These are phyloP conservation scores for Ceratobasidium sp. DNA, from an alignment of 1,284 basidiomycete genomes.

Conservation along the genomic window DNA sequence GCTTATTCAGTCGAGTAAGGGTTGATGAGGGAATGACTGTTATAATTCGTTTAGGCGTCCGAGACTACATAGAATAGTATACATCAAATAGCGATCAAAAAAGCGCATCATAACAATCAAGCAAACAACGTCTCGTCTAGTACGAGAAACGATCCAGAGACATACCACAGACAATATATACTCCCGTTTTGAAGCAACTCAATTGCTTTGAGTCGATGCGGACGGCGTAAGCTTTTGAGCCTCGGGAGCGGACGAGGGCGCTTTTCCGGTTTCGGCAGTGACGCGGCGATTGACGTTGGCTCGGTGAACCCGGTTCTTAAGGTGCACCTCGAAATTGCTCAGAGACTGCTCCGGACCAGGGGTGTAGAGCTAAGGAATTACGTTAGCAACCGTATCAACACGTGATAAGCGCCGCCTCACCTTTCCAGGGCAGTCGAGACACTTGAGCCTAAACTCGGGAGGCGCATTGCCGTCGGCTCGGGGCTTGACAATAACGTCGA, in stretches of 20 bases:
- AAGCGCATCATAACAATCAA: slow-evolving; percentile 27
- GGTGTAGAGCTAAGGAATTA: slow-evolving; percentile 75
- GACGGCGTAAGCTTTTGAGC: background rate
- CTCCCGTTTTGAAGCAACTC: background rate
- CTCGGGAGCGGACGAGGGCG: background rate
- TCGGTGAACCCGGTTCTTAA: slow-evolving; percentile 77
- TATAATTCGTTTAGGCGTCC: slow-evolving; percentile 33
- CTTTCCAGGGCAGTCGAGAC: slow-evolving; percentile 93
- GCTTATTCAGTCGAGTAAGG: too few species aligned
- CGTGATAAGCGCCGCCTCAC: slow-evolving; percentile 53
- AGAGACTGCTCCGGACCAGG: slow-evolving; percentile 90
- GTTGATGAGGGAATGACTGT: slow-evolving; percentile 27
- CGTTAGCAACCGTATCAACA: background rate
- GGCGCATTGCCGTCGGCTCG: slow-evolving; percentile 56
- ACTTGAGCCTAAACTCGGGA: slow-evolving; percentile 91
- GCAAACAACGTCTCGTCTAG: slow-evolving; percentile 13
- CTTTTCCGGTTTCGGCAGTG: slow-evolving; percentile 13
- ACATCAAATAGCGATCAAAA: slow-evolving; percentile 35
- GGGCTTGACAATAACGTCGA: slow-evolving; percentile 74
- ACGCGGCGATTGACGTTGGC: slow-evolving; percentile 58
- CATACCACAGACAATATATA: background rate
- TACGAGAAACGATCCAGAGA: slow-evolving; percentile 7
- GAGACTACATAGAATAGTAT: slow-evolving; percentile 29
- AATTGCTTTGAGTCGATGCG: background rate
- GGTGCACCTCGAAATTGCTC: slow-evolving; percentile 91